These are phyloP conservation scores for Magnaporthiopsis poae DNA, from an alignment of 2,329 filamentous ascomycete genomes.

Conservation along the genomic window DNA sequence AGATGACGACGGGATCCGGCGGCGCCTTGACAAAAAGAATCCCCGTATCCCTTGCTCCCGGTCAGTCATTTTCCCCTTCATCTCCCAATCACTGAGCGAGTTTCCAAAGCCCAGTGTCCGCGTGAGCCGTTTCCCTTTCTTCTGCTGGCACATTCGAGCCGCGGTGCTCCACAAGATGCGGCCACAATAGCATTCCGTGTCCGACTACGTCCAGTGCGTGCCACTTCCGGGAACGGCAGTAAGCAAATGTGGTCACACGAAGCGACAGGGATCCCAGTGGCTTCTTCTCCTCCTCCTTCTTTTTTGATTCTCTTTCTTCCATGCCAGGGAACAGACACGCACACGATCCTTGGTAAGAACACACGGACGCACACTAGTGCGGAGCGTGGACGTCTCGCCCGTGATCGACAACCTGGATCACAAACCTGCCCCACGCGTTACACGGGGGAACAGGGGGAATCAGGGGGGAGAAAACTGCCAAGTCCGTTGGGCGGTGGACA, in stretches of 20 bases:
- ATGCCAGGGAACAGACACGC: neutral
- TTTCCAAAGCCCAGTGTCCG: neutral
- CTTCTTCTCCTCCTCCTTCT: neutral
- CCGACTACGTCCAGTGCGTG: neutral
- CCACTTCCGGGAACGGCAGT: neutral
- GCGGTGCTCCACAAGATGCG: neutral
- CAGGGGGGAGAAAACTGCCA: neutral
- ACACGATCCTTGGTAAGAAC: neutral
- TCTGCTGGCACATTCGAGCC: neutral
- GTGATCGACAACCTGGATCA: neutral
- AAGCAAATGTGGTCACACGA: too few relatives aligned
- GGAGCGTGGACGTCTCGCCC: neutral
- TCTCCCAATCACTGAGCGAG: neutral
- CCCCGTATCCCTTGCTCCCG: neutral
- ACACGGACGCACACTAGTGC: too few relatives aligned
- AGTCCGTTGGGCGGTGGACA: neutral
- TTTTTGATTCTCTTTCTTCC: neutral
- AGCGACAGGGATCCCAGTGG: neutral
- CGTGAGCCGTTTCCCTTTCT: neutral
- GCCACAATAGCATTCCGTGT: too few relatives aligned
- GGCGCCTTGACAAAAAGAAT: neutral
- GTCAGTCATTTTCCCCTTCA: neutral
- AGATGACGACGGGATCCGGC: neutral
- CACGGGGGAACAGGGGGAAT: too few relatives aligned
- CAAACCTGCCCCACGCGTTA: neutral